These are phyloP conservation scores for Balakata baccata DNA, from an alignment of 345 rosid species.

Conservation along the genomic window DNA sequence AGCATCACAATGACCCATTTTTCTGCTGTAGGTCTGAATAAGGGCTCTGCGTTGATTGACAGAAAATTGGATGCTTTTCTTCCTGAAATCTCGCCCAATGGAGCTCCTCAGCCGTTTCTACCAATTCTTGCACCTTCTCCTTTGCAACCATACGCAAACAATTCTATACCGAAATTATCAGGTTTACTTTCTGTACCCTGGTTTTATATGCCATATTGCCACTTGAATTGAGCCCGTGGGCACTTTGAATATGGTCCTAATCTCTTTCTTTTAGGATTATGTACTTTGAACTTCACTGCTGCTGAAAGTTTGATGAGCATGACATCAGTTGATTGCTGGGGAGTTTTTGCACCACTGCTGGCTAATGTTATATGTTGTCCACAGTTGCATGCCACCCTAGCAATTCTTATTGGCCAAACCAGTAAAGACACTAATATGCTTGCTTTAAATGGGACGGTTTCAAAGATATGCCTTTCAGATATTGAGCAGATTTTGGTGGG, in stretches of 20 bases:
- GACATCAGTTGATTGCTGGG: slow-evolving; percentile 77
- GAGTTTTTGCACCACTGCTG: slow-evolving; percentile 69
- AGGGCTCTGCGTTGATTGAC: slow-evolving; percentile 18
- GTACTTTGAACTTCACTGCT: slow-evolving; percentile 68
- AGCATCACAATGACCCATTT: slow-evolving; percentile 1
- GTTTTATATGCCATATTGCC: slow-evolving; percentile 4
- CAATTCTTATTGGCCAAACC: slow-evolving; percentile 73
- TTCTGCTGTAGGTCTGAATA: slow-evolving; percentile 48
- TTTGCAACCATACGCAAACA: slow-evolving; percentile 67
- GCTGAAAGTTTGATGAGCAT: slow-evolving; percentile 66
- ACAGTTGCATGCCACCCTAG: slow-evolving; percentile 72
- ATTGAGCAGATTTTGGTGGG: slow-evolving; percentile 72
- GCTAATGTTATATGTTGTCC: slow-evolving; percentile 98
- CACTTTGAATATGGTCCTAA: slow-evolving; percentile 7
- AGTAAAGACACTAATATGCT: slow-evolving; percentile 67
- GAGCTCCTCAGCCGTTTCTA: slow-evolving; percentile 80
- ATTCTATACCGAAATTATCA: slow-evolving; percentile 66
- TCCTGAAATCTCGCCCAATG: slow-evolving; percentile 68
- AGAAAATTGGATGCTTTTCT: slow-evolving; percentile 36
- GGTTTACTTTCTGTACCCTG: slow-evolving; percentile 41
- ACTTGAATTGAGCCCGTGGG: slow-evolving; percentile 1
- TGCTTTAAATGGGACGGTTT: slow-evolving; percentile 58
- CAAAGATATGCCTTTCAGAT: slow-evolving; percentile 77
- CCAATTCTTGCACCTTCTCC: slow-evolving; percentile 94
- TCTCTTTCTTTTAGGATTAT: slow-evolving; percentile 48